Evolutionary conservation across 208 protist species (phyloP), one percentile per base, ranked within the genome.

Genomic region (Herpetomonas samuelpessoai): DNA sequence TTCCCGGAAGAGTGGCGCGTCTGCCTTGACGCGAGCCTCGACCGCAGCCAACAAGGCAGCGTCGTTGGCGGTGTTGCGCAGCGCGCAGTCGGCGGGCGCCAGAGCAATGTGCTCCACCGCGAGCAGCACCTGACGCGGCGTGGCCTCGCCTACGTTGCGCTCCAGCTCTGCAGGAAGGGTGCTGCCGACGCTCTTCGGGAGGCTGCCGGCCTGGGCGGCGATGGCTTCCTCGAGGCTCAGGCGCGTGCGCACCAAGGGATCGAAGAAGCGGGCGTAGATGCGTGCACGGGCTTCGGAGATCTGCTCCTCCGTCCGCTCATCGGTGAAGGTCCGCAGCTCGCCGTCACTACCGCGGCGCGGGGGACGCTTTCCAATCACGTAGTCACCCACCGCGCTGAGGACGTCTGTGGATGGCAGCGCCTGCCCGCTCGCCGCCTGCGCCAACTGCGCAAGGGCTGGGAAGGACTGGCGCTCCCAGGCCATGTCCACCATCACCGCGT

Each of bases 301-400:
- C 19, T 81, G 71, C 10, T 25, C 45, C 35, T 62, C 54, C 28
- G 71, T 62, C 18, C 16, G 62, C 39, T 48, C 45, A 35, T 67
- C 49, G 19, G 24, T 27, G 28, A 28, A 49, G 26, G 18, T 49
- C 3, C 16, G 24, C n/a, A 35, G 18, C 14, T 51, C 47, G 7
- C 9, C 24, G 4, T 57, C 62, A 9, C 57, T 49, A 4, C 52
- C 26, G n/a, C 67, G 60, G 25, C 81, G 79, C 25, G 74, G 62
- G 22, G 72, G 80, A 22, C 80, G 76, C 44, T 75, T 74, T n/a
- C 83, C 83, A n/a, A 88, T 58, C 44, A 47, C 58, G 53, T 73
- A 81, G 51, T 84, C 77, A 26, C 76, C 70, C 44, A 81, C 9
- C 3, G 39, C 27, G n/a, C 69, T 35, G 21, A 93, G 61, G 21